Evolutionary conservation across 2,329 filamentous ascomycete species (phyloP).

Genomic region (Nannizziopsis arthrosporioides): DNA sequence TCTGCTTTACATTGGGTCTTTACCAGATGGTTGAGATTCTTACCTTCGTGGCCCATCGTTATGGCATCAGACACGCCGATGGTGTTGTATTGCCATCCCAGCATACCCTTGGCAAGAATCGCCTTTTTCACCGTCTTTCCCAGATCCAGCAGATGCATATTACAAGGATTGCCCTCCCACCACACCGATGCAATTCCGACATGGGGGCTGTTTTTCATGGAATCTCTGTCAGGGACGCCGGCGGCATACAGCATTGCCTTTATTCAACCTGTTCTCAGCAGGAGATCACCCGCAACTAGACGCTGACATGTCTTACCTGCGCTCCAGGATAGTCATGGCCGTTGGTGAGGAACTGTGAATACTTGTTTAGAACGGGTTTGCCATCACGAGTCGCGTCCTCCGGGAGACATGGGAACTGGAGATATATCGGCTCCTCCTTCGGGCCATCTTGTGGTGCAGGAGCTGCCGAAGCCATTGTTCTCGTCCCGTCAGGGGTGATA

Average conservation of each 20-base stretch:
- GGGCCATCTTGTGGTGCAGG: not conserved
- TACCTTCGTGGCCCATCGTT: conserved; percentile 87
- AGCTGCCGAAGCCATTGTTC: conserved; percentile 1
- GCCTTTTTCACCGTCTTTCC: conserved; percentile 77
- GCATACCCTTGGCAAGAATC: conserved; percentile 69
- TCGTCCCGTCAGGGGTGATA: no score
- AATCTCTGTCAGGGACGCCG: conserved; percentile 67
- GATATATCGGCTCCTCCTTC: conserved; percentile 39
- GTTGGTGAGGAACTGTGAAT: conserved; percentile 69
- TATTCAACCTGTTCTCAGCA: not conserved
- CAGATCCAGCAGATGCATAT: conserved; percentile 66
- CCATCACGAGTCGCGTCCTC: conserved; percentile 45
- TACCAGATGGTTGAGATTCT: conserved; percentile 12
- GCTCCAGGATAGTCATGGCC: conserved; percentile 86
- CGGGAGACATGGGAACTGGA: conserved; percentile 46
- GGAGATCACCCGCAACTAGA: not conserved
- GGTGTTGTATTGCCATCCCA: conserved; percentile 91
- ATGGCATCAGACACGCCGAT: conserved; percentile 84
- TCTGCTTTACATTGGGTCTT: not conserved
- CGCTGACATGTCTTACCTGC: conserved; percentile 46
- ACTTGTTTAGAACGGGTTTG: conserved; percentile 64
- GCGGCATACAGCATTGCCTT: conserved; percentile 92
- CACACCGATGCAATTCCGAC: conserved; percentile 85
- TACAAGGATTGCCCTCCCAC: conserved; percentile 98
- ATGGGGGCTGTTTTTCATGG: conserved; percentile 83